Conservation (phyloP, 2,329 filamentous ascomycete genomes). For the Reticulascus tulasneorum region DNA sequence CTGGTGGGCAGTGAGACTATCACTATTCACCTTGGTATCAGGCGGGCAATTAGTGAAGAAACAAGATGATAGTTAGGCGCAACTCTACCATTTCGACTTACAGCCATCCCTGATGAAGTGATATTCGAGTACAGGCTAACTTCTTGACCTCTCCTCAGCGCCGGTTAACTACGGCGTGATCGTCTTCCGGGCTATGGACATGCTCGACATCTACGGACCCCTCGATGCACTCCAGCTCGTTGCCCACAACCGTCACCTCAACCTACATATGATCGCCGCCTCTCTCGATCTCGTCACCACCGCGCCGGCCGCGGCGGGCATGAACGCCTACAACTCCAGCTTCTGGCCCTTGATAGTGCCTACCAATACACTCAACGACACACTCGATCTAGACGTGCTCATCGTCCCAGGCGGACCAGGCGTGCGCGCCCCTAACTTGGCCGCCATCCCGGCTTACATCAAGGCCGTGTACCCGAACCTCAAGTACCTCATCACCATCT, state of each 20-base stretch:
- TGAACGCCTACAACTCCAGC: conserved; percentile 28
- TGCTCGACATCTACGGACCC: conserved; percentile 18
- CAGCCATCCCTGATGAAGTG: too few relatives aligned
- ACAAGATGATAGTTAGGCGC: too few relatives aligned
- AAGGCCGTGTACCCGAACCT: conserved; percentile 39
- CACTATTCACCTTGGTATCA: too few relatives aligned
- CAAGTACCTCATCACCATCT: conserved; percentile 59
- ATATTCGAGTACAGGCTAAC: too few relatives aligned
- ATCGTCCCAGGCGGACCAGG: conserved; percentile 63
- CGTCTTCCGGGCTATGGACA: conserved; percentile 14
- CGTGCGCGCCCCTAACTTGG: conserved; percentile 28
- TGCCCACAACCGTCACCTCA: conserved; percentile 19
- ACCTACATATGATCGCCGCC: conserved; percentile 36
- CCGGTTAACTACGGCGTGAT: conserved; percentile 15
- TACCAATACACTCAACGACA: conserved; percentile 48
- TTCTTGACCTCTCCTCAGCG: background rate
- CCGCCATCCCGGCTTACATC: conserved; percentile 36
- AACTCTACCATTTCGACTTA: too few relatives aligned
- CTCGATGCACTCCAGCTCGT: conserved; percentile 17
- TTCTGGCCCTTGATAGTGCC: conserved; percentile 33
- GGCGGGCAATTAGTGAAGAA: too few relatives aligned
- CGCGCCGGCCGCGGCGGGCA: conserved; percentile 16
- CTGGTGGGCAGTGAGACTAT: too few relatives aligned
- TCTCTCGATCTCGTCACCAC: conserved; percentile 38
- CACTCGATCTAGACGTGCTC: conserved; percentile 57